Percentiles rank a stretch among this genome's conserved stretches.
These are phyloP conservation scores for Parmelia sp. DNA, from an alignment of 495 filamentous ascomycete species.

Conservation along the genomic window DNA sequence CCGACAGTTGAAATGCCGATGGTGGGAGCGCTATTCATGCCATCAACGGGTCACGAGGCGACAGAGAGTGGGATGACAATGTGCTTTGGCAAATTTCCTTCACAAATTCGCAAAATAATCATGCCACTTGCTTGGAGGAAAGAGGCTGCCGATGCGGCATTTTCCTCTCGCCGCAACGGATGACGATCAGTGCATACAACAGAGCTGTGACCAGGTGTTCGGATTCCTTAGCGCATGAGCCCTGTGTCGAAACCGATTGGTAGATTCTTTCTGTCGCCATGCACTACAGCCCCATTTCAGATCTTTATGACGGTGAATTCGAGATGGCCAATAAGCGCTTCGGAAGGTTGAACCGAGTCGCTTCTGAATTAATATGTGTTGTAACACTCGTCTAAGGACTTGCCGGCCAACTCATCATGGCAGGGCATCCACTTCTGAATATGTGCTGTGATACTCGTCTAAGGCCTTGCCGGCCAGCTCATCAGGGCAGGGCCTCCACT, in stretches of 20 bases:
- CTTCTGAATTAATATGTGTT: background rate
- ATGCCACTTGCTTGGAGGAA: background rate
- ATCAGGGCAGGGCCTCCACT: background rate
- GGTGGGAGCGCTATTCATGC: slow-evolving; percentile 11
- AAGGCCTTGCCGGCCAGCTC: background rate
- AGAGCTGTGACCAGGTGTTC: background rate
- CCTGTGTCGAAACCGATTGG: background rate
- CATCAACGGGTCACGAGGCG: slow-evolving; percentile 15
- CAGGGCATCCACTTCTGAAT: background rate
- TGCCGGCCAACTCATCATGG: background rate
- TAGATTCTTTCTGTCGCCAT: background rate
- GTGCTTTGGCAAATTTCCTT: background rate
- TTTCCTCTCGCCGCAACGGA: background rate
- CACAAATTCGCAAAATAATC: background rate
- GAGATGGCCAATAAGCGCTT: background rate
- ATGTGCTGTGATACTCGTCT: background rate
- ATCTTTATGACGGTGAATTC: background rate
- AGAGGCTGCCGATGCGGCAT: background rate
- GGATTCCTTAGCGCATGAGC: background rate
- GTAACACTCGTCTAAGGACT: background rate
- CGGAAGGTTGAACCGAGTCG: background rate
- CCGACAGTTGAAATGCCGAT: slow-evolving; percentile 12
- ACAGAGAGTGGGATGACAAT: background rate
- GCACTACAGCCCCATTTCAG: background rate
- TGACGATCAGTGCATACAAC: background rate